Evolutionary conservation across 2,329 filamentous ascomycete genomes (phyloP), one percentile per base, ranked within the genome.

Genomic region (Monosporascus sp.): DNA sequence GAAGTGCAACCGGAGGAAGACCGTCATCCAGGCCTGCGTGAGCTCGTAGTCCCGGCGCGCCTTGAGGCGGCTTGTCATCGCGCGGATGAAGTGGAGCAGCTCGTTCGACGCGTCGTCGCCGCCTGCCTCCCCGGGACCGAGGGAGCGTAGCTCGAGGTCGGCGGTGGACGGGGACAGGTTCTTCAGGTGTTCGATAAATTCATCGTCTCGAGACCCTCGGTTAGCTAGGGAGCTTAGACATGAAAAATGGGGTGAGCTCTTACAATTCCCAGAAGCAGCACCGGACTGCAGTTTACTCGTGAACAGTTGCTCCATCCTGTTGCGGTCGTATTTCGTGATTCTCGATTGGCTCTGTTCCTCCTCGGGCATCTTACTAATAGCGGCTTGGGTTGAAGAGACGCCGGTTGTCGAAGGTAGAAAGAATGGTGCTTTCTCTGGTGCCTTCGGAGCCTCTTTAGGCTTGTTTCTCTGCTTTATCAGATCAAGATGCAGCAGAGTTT

Each of bases 1-100:
- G 58, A 81, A 82, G 70, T 97, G 93, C 41, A 96, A 75, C 48
- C 86, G 83, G 55, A 99, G 69, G 65, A 97, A 96, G 1, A 97
- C 93, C 2, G 88, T 86, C 91, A 99, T 97, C 93, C 94, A 99
- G 0, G 91, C 91, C 71, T 97, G 92, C 17, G 91, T 88, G 40
- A 99, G 79, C 72, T 99, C 94, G 70, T 96, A 99, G 70, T 97
- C 94, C 48, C 82, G 83, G 59, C 86, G 84, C 49, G 83, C 76
- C 44, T 76, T 73, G 50, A 97, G 75, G 14, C 88, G 80, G 51
- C 76, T 78, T 0, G 90, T 95, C 52, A 99, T 72, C 1, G 91
- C 91, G n/a, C 76, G 71, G 50, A 97, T 85, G 66, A 99, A 99
- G 51, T 85, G 79, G 1, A 86, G 76, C 19, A 96, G 75, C 70